Base-by-base conservation (phyloP, 2,329 filamentous ascomycete genomes). In the Fusarium longipes region DNA sequence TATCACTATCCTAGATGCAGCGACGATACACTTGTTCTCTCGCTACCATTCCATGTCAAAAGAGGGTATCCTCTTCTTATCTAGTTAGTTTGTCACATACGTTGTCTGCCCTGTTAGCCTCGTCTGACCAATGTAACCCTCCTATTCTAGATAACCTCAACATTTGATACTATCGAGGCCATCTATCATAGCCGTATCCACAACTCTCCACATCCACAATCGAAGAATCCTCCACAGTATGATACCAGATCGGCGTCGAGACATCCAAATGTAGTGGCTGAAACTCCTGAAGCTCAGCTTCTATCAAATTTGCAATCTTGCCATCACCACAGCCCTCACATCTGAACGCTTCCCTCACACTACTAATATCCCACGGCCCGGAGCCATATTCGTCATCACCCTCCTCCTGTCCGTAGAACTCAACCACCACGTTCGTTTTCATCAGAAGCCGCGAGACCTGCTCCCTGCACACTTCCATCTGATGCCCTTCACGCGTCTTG, bases 381-480 rank as follows among this genome's bases (percentile, higher is more conserved):
- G 49, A 67, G 18, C 40, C 58, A 42, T 40, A 64, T 8, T 60
- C 36, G 14, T 45, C 24, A 6, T 36, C 27, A 8, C 17, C 36
- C 18, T 42, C 53, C 6, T 30, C 25, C 40, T 12, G 25, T 14
- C 25, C 17, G 32, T 68, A 59, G 24, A 68, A 61, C 43, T 68
- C 60, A n/a, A 65, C 51, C 27, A 52, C 55, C 18, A 57, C 39
- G 18, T 50, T 68, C 15, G 55, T 68, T 18, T 24, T 24, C 8
- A 30, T 24, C 10, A 68, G 25, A 18, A 68, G 51, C 30, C 33
- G 29, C 29, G 32, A 40, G 32, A 57, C 60, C 22, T 48, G 17
- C 29, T 51, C 32, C 20, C 32, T 36, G 20, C 47, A 65, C 17
- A 53, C 33, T 4, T 49, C 27, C n/a, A 60, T 53, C 25, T 39